phyloP scores from a whole-genome alignment of 2,329 filamentous ascomycete species.

The Bipolaris gigantea region DNA sequence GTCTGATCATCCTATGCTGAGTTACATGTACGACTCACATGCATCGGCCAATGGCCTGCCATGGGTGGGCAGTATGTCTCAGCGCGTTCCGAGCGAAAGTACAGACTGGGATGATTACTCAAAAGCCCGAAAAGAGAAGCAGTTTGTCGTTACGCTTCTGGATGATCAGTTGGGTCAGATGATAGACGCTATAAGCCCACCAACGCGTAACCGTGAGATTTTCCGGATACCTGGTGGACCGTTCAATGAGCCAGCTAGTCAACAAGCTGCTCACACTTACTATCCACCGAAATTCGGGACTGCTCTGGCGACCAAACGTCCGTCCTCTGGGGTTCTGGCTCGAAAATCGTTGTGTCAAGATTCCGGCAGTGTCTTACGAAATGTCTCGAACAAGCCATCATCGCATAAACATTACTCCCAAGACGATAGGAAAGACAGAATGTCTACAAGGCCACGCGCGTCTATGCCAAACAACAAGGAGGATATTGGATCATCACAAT shows the following conservation, averaged over 20 bases:
- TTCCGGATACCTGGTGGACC: background rate
- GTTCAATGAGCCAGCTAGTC: slow-evolving; percentile 2
- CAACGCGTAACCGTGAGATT: slow-evolving; percentile 62
- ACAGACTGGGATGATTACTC: slow-evolving; percentile 7
- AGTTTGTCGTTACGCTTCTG: slow-evolving; percentile 26
- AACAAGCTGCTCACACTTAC: slow-evolving; percentile 11
- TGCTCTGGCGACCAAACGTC: slow-evolving; percentile 17
- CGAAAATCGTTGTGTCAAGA: slow-evolving; percentile 31
- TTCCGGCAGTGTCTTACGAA: slow-evolving; percentile 15
- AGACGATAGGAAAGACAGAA: slow-evolving; percentile 6
- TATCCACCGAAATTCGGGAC: slow-evolving; percentile 20
- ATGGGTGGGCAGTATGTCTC: slow-evolving; percentile 13
- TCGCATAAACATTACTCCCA: slow-evolving; percentile 5
- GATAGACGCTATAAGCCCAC: slow-evolving; percentile 30
- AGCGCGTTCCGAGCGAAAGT: slow-evolving; percentile 1
- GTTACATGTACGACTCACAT: slow-evolving; percentile 15
- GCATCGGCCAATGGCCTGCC: slow-evolving; percentile 10
- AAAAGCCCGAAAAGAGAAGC: slow-evolving; percentile 15
- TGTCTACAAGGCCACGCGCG: slow-evolving; percentile 4
- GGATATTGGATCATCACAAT: slow-evolving; percentile 14
- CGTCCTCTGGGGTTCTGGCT: slow-evolving; percentile 30
- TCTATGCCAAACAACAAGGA: slow-evolving; percentile 25
- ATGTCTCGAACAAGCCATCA: slow-evolving; percentile 13
- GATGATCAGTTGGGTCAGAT: slow-evolving; percentile 38
- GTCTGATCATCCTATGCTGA: slow-evolving; percentile 23